Evolutionary conservation across 2,329 filamentous ascomycete genomes (phyloP).

Genomic region (Paecilomyces fulvus): DNA sequence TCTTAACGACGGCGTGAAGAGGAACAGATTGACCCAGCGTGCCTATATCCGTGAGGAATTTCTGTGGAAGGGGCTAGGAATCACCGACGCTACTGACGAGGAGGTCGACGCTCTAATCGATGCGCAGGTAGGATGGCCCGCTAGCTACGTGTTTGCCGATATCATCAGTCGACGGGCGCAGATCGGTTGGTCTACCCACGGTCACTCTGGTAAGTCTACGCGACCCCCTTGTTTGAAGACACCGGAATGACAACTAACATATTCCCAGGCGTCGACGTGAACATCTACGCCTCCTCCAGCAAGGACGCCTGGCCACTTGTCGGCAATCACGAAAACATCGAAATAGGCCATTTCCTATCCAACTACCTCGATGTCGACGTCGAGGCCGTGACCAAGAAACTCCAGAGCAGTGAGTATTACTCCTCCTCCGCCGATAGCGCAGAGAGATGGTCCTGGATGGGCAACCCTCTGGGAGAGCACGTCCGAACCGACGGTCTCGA

Average conservation of each 20-base stretch:
- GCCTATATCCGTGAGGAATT: constrained; percentile 62
- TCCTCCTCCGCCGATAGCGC: constrained; percentile 5
- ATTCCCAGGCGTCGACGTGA: constrained; percentile 71
- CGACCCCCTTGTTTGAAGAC: neutral
- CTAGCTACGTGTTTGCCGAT: constrained; percentile 61
- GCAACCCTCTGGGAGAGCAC: constrained; percentile 28
- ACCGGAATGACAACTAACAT: neutral
- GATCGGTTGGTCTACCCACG: constrained; percentile 89
- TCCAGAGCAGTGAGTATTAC: constrained; percentile 37
- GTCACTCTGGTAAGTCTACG: constrained; percentile 54
- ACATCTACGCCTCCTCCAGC: constrained; percentile 78
- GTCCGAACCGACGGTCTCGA: constrained; percentile 33
- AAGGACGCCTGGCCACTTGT: constrained; percentile 54
- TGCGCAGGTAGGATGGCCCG: constrained; percentile 44
- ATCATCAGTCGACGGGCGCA: constrained; percentile 84
- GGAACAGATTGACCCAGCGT: constrained; percentile 40
- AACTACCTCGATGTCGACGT: constrained; percentile 75
- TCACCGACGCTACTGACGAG: constrained; percentile 60
- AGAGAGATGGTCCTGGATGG: constrained; percentile 31
- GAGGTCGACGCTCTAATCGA: constrained; percentile 63
- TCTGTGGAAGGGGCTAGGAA: constrained; percentile 63
- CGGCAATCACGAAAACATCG: constrained; percentile 92
- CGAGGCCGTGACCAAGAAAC: constrained; percentile 64
- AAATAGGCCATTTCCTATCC: constrained; percentile 74
- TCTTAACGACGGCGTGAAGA: constrained; percentile 35